These are phyloP conservation scores for Schoenoplectus tabernaemontani DNA, from an alignment of 202 grass and related monocot genomes.

Conservation along the genomic window DNA sequence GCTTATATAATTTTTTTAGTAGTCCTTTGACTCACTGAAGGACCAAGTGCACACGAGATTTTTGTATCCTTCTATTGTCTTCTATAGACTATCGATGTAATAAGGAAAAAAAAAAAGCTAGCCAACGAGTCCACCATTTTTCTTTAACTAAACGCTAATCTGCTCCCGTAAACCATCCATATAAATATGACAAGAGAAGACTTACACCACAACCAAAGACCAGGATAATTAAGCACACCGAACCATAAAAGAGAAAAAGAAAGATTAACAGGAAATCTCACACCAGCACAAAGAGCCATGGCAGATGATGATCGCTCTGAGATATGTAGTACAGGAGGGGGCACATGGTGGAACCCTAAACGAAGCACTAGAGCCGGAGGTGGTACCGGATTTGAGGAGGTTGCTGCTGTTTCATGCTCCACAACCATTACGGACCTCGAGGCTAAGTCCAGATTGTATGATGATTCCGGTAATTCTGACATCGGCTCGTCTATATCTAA, in stretches of 20 bases:
- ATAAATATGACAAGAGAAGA: conserved; percentile 21
- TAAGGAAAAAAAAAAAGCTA: background rate
- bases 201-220: conserved; percentile 2
- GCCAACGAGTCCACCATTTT: conserved; percentile 26
- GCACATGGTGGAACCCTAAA: conserved; percentile 32
- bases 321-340: conserved; percentile 24
- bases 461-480: conserved; percentile 23
- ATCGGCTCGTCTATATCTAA: conserved; percentile 6
- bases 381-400: background rate
- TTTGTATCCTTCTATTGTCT: background rate
- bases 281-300: conserved; percentile 15
- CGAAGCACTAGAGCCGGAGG: background rate
- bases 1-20: background rate
- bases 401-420: conserved; percentile 18
- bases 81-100: conserved; percentile 3
- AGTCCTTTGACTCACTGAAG: background rate
- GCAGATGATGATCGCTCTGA: conserved; percentile 29
- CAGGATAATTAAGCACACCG: background rate
- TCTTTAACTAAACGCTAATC: conserved; percentile 22
- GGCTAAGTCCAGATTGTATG: conserved; percentile 19
- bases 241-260: conserved; percentile 1
- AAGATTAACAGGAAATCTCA: background rate
- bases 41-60: conserved; percentile 2
- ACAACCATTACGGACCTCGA: conserved; percentile 14
- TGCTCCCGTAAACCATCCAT: conserved; percentile 14